A percentile compares a stretch with the other conserved stretches of the same genome.
Evolutionary conservation across 1,284 basidiomycete genomes (phyloP).

Genomic region (Entoloma clypeatum): DNA sequence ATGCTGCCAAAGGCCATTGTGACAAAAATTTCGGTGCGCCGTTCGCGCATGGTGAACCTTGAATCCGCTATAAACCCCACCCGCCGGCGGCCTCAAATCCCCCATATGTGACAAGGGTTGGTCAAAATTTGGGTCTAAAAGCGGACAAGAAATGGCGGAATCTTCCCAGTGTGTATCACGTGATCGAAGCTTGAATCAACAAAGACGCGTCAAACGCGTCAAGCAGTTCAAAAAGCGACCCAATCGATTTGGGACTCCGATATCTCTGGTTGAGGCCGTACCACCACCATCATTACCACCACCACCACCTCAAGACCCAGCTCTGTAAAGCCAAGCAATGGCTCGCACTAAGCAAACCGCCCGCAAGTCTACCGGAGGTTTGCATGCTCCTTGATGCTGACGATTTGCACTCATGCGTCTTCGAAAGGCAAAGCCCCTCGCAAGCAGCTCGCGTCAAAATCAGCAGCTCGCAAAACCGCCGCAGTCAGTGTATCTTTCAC

Average conservation of each 20-base stretch:
- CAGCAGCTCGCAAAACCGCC: conserved; percentile 48
- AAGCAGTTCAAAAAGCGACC: conserved; percentile 27
- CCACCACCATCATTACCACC: conserved; percentile 20
- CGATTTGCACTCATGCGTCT: conserved; percentile 20
- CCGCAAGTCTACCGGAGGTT: conserved; percentile 53
- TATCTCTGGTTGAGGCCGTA: conserved; percentile 17
- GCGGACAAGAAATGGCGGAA: no score
- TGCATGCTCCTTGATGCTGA: conserved; percentile 15
- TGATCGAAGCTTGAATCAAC: conserved; percentile 22
- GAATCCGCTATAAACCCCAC: no score
- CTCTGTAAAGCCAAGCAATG: conserved; percentile 21
- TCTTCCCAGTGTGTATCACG: conserved; percentile 15
- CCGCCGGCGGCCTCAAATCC: no score
- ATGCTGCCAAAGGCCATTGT: no score
- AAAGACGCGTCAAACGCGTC: conserved; percentile 15
- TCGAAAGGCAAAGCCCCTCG: conserved; percentile 48
- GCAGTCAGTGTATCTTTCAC: conserved; percentile 29
- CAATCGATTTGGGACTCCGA: conserved; percentile 22
- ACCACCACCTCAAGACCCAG: conserved; percentile 6
- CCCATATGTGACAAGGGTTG: no score
- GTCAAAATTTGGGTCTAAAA: no score
- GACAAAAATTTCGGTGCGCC: no score
- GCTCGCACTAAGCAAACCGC: conserved; percentile 34
- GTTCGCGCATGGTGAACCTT: no score
- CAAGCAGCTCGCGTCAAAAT: conserved; percentile 64